Evolutionary conservation across 352 stramenopile species (phyloP).

Genomic region (Globisporangium mamillatum): DNA sequence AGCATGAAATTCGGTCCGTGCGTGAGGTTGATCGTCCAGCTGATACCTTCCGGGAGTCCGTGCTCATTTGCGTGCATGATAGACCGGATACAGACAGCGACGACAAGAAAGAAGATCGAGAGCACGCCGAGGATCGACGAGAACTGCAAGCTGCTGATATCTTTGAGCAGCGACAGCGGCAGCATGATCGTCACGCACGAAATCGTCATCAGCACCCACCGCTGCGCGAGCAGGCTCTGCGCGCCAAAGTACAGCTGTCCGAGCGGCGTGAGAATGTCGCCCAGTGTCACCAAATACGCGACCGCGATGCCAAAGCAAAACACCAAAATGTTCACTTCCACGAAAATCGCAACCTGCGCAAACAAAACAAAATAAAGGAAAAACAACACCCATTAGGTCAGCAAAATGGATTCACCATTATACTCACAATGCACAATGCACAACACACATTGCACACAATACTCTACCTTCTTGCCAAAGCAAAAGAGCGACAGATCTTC

Average conservation of each 20-base stretch:
- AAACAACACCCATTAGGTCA: no score
- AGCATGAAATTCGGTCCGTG: conserved; percentile 80
- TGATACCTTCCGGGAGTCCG: conserved; percentile 62
- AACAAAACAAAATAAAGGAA: neutral
- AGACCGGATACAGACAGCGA: conserved; percentile 75
- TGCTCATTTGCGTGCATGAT: conserved; percentile 61
- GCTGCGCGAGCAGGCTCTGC: conserved; percentile 54
- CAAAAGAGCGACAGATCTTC: conserved; percentile 82
- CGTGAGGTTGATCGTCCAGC: conserved; percentile 70
- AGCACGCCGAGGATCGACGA: conserved; percentile 81
- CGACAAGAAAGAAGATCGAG: conserved; percentile 83
- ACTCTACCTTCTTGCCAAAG: conserved; percentile 63
- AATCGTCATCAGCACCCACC: conserved; percentile 79
- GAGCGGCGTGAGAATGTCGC: conserved; percentile 77
- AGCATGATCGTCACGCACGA: conserved; percentile 79
- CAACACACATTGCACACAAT: no score
- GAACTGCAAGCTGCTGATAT: conserved; percentile 85
- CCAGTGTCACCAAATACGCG: conserved; percentile 80
- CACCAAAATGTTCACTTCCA: conserved; percentile 82
- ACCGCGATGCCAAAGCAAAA: conserved; percentile 87
- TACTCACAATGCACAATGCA: no score
- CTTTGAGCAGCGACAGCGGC: conserved; percentile 75
- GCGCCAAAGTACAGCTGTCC: conserved; percentile 70
- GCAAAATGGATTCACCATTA: no score
- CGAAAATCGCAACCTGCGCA: conserved; percentile 67